A percentile compares a stretch with the other conserved stretches of the same genome.
Evolutionary conservation across 1,284 basidiomycete genomes (phyloP).

Genomic region (Austroboletus rostrupii): DNA sequence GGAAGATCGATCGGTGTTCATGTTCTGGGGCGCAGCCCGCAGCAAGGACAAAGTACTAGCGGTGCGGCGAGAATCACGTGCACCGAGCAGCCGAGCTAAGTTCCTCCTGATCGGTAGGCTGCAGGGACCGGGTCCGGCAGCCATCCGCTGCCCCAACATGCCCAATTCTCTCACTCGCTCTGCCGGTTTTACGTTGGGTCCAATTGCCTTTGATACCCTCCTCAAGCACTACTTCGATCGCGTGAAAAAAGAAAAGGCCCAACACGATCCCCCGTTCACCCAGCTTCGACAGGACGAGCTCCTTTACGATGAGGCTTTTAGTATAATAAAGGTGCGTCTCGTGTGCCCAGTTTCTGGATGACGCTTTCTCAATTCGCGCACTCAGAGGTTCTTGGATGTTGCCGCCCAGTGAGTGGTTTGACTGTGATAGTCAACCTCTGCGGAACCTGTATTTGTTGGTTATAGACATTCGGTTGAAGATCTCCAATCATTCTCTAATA

Average conservation of each 20-base stretch:
- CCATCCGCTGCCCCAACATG: constrained; percentile 17
- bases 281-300: constrained; percentile 71
- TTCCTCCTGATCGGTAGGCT: not conserved
- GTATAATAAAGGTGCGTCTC: constrained; percentile 65
- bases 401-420: constrained; percentile 43
- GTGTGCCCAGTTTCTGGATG: not conserved
- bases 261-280: constrained; percentile 27
- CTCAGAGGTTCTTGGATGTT: constrained; percentile 58
- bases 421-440: not conserved
- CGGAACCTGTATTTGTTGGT: not conserved
- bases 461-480: constrained; percentile 78
- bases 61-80: not conserved
- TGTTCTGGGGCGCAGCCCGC: too few species aligned
- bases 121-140: not conserved
- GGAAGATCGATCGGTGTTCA: not conserved
- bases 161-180: constrained; percentile 55
- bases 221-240: constrained; percentile 80
- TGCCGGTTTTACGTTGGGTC: constrained; percentile 63
- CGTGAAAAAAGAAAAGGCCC: constrained; percentile 43
- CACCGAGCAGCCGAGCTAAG: not conserved
- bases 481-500: constrained; percentile 82
- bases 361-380: not conserved
- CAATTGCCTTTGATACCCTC: constrained; percentile 73
- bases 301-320: constrained; percentile 80
- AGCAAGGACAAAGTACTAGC: too few species aligned